Conservation (phyloP, 208 protist species). For the Acanthamoeba healyi region DNA sequence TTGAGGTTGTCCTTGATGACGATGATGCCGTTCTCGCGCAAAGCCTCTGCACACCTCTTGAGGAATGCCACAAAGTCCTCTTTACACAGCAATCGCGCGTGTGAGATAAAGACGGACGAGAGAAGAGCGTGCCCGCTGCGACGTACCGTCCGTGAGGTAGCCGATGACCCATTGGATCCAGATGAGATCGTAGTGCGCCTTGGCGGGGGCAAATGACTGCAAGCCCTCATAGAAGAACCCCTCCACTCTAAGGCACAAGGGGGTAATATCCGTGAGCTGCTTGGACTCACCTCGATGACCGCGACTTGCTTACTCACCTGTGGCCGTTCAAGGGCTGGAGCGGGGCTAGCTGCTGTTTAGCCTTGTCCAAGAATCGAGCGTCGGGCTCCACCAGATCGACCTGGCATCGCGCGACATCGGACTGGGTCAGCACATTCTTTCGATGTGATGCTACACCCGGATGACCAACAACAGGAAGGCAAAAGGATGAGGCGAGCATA, state of each 20-base stretch:
- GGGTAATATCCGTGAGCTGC: no score
- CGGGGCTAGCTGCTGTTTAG: conserved; percentile 46
- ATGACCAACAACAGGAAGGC: not conserved
- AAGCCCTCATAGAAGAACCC: conserved; percentile 78
- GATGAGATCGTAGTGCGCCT: conserved; percentile 82
- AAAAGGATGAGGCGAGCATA: not conserved
- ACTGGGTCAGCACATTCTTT: no score
- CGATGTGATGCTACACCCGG: not conserved
- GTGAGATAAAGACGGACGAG: no score
- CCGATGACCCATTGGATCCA: conserved; percentile 88
- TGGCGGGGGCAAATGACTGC: conserved; percentile 77
- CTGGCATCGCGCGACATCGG: not conserved
- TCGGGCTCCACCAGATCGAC: conserved; percentile 86
- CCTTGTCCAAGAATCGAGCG: conserved; percentile 81
- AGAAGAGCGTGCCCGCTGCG: no score
- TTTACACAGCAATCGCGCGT: not conserved
- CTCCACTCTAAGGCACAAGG: no score
- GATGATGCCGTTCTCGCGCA: conserved; percentile 79
- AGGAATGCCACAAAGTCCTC: conserved; percentile 85
- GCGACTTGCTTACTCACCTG: not conserved
- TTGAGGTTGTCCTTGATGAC: conserved; percentile 85
- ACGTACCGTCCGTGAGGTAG: conserved; percentile 81
- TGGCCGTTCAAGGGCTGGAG: conserved; percentile 26
- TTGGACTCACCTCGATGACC: not conserved
- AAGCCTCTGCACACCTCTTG: conserved; percentile 24